phyloP scores from a whole-genome alignment of 202 grass and related monocot species.

The Elaeis oleifera region DNA sequence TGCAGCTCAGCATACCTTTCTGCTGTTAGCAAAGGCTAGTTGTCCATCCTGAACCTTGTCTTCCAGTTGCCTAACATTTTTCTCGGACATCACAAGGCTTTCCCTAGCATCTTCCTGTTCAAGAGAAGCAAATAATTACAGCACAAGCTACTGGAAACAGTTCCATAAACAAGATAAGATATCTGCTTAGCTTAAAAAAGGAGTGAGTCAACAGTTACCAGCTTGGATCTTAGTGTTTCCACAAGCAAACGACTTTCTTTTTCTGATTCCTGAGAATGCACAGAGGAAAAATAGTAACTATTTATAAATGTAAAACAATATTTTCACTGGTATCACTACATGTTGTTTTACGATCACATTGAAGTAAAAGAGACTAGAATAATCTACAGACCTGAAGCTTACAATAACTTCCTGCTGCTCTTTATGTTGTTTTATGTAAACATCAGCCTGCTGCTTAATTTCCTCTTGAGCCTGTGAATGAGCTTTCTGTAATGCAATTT shows the following conservation, averaged over 20 bases:
- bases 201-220: constrained; percentile 40
- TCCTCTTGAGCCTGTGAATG: constrained; percentile 64
- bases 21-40: constrained; percentile 41
- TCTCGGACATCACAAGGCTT: constrained; percentile 81
- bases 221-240: constrained; percentile 82
- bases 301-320: too few species aligned
- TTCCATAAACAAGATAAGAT: background rate
- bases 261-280: constrained; percentile 58
- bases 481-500: constrained; percentile 75
- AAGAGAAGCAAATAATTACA: constrained; percentile 7
- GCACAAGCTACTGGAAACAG: background rate
- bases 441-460: constrained; percentile 58
- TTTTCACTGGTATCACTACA: too few species aligned
- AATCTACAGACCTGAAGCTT: constrained; percentile 61
- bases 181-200: background rate
- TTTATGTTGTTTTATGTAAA: constrained; percentile 58
- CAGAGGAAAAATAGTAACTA: too few species aligned
- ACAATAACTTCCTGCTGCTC: constrained; percentile 88
- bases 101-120: constrained; percentile 79
- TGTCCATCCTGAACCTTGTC: constrained; percentile 68
- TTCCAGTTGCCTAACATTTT: constrained; percentile 78
- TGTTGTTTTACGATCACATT: background rate
- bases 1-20: constrained; percentile 37
- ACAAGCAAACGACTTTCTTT: constrained; percentile 66
- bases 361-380: background rate